A percentile compares a stretch with the other conserved stretches of the same genome.
phyloP scores from a whole-genome alignment of 108 stramenopile genomes.

The Skeletonema grethae region DNA sequence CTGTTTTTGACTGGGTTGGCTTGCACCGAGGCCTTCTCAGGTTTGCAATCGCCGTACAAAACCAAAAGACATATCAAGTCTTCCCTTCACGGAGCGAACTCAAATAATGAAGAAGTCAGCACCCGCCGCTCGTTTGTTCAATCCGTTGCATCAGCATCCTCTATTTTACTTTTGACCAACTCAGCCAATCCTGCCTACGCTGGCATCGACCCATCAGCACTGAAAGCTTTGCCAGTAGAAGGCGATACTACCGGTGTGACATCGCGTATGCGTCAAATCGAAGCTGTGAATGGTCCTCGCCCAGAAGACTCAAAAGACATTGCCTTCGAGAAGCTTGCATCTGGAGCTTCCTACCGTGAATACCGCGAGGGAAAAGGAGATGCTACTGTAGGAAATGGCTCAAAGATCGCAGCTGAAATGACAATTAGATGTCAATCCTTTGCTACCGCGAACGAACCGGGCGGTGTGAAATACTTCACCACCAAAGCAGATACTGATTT shows the following conservation, averaged over 20 bases:
- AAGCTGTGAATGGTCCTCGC: conserved; percentile 51
- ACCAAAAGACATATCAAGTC: neutral
- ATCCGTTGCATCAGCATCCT: conserved; percentile 3
- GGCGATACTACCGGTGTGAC: conserved; percentile 64
- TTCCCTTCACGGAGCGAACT: neutral
- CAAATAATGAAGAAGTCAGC: neutral
- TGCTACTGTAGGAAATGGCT: conserved; percentile 50
- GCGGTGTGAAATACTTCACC: conserved; percentile 71
- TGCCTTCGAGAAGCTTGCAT: conserved; percentile 59
- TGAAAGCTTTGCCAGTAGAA: conserved; percentile 56
- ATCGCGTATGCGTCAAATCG: conserved; percentile 61
- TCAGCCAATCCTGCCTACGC: conserved; percentile 37
- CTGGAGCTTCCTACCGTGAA: conserved; percentile 66
- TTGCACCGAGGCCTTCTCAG: neutral
- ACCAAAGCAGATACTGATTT: conserved; percentile 77
- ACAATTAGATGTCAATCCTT: conserved; percentile 75
- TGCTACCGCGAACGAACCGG: conserved; percentile 72
- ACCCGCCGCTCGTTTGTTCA: conserved; percentile 16
- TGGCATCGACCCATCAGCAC: conserved; percentile 63
- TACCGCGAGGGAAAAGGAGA: conserved; percentile 73
- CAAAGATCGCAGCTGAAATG: conserved; percentile 79
- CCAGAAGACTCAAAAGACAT: conserved; percentile 59
- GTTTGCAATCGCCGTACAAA: neutral
- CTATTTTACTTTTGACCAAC: conserved; percentile 9
- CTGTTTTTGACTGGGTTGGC: neutral